Evolutionary conservation across 495 filamentous ascomycete genomes (phyloP).

Genomic region (Cudoniella acicularis): DNA sequence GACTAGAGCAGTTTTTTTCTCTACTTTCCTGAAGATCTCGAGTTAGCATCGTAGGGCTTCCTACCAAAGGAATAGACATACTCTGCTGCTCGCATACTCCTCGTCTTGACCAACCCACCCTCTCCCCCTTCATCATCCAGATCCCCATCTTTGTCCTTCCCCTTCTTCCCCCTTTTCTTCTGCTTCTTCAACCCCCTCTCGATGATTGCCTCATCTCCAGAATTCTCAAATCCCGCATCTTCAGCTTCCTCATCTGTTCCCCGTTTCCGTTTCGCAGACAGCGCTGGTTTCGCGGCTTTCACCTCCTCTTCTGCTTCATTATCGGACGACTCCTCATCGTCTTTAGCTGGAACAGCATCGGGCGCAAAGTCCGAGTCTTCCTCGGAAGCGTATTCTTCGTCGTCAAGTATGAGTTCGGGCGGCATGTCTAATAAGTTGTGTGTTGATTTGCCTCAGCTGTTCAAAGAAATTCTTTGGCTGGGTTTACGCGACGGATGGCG

Average conservation of each 20-base stretch:
- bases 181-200: constrained; percentile 52
- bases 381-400: constrained; percentile 61
- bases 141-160: constrained; percentile 42
- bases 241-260: constrained; percentile 36
- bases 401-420: constrained; percentile 21
- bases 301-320: constrained; percentile 26
- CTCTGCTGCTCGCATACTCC: constrained; percentile 61
- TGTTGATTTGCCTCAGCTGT: too few relatives aligned
- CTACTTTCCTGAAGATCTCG: constrained; percentile 49
- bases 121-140: constrained; percentile 62
- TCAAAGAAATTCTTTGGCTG: background rate
- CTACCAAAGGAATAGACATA: constrained; percentile 27
- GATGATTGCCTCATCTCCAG: constrained; percentile 79
- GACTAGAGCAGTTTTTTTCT: constrained; percentile 51
- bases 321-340: constrained; percentile 30
- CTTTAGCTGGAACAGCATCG: constrained; percentile 42
- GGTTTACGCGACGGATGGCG: background rate
- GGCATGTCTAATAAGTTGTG: too few relatives aligned
- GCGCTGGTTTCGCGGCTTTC: background rate
- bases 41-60: background rate
- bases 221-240: constrained; percentile 52
- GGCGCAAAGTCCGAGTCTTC: constrained; percentile 76
- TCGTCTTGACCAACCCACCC: constrained; percentile 79
- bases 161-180: constrained; percentile 48
- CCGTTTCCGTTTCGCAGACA: constrained; percentile 34